Base-by-base conservation (phyloP, 495 filamentous ascomycete genomes). In the Talaromyces wortmannii region DNA sequence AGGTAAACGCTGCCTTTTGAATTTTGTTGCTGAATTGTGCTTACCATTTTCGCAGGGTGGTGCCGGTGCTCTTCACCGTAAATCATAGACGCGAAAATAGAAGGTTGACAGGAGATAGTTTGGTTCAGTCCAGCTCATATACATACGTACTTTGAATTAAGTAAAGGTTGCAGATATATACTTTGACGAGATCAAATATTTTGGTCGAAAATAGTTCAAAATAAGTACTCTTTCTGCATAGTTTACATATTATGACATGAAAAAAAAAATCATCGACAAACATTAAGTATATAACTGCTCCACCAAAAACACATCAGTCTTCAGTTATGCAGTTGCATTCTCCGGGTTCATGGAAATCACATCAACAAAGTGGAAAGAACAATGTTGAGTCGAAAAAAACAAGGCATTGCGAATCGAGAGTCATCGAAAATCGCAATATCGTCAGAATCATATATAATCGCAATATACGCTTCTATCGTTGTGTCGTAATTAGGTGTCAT, bases 1-100 rank as follows among this genome's bases (percentile, higher is more conserved):
- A 96, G 78, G 91, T 90, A 75, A 66, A 75, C 60, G 36, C 23
- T 4, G 3, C 15, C 3, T 2, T 16, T 8, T 8, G 1, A 15
- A 23, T 15, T 15, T 23, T 46, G 7, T 2, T 46, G 2, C n/a
- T 15, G n/a, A 46, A 7, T 15, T 23, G 7, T 46, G 44, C 17
- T 46, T 10, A 46, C 15, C 7, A 2, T 46, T 12, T 7, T 46
- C 7, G 17, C 15, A 46, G 44, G 44, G 44, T 7, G 44, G 44
- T 46, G 44, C 44, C 17, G 44, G 44, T 23, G 44, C 44, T 46
- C 10, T 46, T 46, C 16, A 46, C 44, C 44, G 44, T 23, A 46
- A 46, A 46, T 12, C 44, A 46, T 46, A 23, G 16, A 46, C 15
- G 13, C n/a, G 2, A 23, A n/a, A 46, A 23, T 16, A 15, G 13